Evolutionary conservation across 768 basidiomycete species (phyloP).

Genomic region (Tricholoma hemisulphureum): DNA sequence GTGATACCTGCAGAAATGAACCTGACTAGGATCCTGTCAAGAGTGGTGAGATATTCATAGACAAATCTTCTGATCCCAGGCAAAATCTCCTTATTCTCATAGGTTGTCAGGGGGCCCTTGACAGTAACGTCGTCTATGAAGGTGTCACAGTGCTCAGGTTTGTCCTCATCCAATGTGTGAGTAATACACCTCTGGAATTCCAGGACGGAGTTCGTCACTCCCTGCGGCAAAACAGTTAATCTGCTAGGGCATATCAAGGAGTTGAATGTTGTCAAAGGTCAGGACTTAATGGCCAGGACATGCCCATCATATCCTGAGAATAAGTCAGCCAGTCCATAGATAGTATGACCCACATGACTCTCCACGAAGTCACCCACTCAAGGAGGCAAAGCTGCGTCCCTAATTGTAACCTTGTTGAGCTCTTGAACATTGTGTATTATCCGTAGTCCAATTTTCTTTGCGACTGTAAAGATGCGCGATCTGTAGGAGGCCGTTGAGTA

Average conservation of each 20-base stretch:
- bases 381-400: too few relatives aligned
- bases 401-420: not conserved
- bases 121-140: constrained; percentile 22
- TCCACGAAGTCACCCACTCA: too few relatives aligned
- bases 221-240: constrained; percentile 28
- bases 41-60: too few relatives aligned
- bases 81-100: constrained; percentile 14
- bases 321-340: too few relatives aligned
- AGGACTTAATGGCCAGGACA: too few relatives aligned
- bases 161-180: constrained; percentile 15
- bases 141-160: constrained; percentile 6
- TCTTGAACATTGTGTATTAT: constrained; percentile 27
- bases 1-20: constrained; percentile 32
- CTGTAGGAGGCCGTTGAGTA: constrained; percentile 20
- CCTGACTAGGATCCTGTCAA: constrained; percentile 16
- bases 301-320: too few relatives aligned
- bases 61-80: constrained; percentile 27
- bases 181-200: constrained; percentile 29
- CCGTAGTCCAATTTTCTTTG: too few relatives aligned
- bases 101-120: constrained; percentile 15
- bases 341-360: too few relatives aligned
- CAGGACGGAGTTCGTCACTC: constrained; percentile 31
- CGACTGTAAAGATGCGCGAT: constrained; percentile 22
- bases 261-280: constrained; percentile 30
- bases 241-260: constrained; percentile 21